These are phyloP conservation scores for Trametes pubescens DNA, from an alignment of 1,284 basidiomycete genomes.

Conservation along the genomic window DNA sequence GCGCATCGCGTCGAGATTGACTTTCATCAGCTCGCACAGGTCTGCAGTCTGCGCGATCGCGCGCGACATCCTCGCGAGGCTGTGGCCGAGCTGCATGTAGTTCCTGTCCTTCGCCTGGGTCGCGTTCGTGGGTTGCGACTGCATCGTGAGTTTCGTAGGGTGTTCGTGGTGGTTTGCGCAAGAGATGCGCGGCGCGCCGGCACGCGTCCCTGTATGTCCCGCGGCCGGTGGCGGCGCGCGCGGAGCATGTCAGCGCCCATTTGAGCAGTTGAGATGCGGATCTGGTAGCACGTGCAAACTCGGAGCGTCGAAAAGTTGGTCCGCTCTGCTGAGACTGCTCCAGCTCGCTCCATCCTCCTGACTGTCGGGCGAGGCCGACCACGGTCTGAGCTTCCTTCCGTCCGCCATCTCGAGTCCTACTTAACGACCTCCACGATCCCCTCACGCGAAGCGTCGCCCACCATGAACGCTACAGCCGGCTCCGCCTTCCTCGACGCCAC, in stretches of 20 bases:
- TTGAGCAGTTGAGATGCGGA: slow-evolving; percentile 3
- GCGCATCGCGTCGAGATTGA: slow-evolving; percentile 75
- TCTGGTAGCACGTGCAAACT: slow-evolving; percentile 17
- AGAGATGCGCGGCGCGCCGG: slow-evolving; percentile 2
- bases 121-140: slow-evolving; percentile 57
- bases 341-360: slow-evolving; percentile 3
- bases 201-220: background rate
- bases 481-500: slow-evolving; percentile 32
- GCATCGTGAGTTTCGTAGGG: slow-evolving; percentile 30
- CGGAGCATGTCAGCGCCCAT: slow-evolving; percentile 2
- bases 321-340: slow-evolving; percentile 6
- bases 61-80: slow-evolving; percentile 65
- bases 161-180: slow-evolving; percentile 11
- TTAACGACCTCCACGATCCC: background rate
- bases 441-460: slow-evolving; percentile 1
- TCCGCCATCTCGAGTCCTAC: background rate
- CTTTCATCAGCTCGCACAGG: slow-evolving; percentile 73
- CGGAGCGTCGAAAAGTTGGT: background rate
- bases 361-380: background rate
- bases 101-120: slow-evolving; percentile 78
- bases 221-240: background rate
- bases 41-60: slow-evolving; percentile 72
- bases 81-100: slow-evolving; percentile 71
- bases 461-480: slow-evolving; percentile 37
- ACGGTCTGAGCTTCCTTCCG: background rate